Base-by-base conservation (phyloP, 768 basidiomycete genomes). In the Agaricus subrufescens region DNA sequence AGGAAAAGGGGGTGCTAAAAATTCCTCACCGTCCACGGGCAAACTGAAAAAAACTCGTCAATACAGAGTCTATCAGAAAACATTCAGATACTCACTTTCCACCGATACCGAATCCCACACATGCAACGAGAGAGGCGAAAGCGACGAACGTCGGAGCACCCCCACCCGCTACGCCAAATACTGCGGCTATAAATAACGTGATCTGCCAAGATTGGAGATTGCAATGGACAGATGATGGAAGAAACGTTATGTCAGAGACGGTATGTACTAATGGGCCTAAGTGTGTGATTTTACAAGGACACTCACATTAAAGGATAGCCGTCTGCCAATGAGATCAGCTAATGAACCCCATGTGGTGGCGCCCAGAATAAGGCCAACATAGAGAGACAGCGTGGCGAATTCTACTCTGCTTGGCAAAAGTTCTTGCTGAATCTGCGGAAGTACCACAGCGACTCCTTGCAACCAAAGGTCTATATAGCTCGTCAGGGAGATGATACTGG, bases 81-180 rank as follows among this genome's bases (percentile, higher is more conserved):
- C 19, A 19, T 19, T 27, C 37, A 27, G 4, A 26, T 6, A 30
- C 42, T 48, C 14, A 29, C 58, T 56, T 65, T 50, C 87, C 87
- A 29, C 86, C 86, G 3, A 87, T 86, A 1, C 86, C 86, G 23
- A 87, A 70, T n/a, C 82, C 82, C 76, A 83, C 81, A 1, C 82
- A 71, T 1, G 83, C 79, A 0, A 79, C 69, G 30, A 86, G 68
- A 3, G 80, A 73, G 52, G 78, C 77, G 25, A 87, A 66, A 0
- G 83, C 68, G 29, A 78, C 58, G 50, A 70, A 79, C 62, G 82
- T 79, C 0, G 80, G 76, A 0, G 85, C 78, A 1, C 77, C 85
- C 12, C 85, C 87, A 40, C 83, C 82, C 1, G 84, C 75, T 15
- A 81, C 69, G 1, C 85, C 84, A 57, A 91, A 90, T 3, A 86